Conservation (phyloP, 2,329 filamentous ascomycete genomes). For the Orbilia blumenaviensis region DNA sequence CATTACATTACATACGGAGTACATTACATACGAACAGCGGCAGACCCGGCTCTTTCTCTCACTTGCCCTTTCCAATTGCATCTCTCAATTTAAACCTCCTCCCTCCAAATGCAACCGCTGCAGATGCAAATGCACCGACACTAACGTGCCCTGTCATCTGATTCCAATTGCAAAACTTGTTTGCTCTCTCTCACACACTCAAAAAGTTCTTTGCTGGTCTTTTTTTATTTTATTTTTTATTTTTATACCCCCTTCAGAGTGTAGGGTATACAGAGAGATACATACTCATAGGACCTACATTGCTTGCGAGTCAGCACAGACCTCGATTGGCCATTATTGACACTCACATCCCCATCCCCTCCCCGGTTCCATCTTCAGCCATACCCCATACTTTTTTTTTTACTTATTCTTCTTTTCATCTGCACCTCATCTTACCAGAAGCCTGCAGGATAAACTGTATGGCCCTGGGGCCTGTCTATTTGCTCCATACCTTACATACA, state of each 20-base stretch:
- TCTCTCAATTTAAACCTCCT: conserved; percentile 1
- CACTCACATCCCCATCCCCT: not conserved
- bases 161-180: conserved; percentile 1
- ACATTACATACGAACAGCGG: no score
- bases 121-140: not conserved
- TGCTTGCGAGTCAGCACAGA: conserved; percentile 27
- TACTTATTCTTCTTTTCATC: not conserved
- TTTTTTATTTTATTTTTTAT: not conserved
- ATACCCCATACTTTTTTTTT: conserved; percentile 18
- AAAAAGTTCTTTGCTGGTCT: not conserved
- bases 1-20: no score
- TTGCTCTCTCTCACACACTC: not conserved
- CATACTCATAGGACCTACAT: not conserved
- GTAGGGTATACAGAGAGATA: not conserved
- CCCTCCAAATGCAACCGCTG: not conserved
- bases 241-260: not conserved
- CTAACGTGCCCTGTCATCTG: conserved; percentile 25
- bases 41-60: not conserved
- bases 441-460: not conserved
- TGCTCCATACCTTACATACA: not conserved
- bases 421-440: conserved; percentile 30
- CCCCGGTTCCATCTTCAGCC: not conserved
- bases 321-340: not conserved
- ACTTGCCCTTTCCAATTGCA: conserved; percentile 33
- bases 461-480: no score